Base-by-base conservation (phyloP, 495 filamentous ascomycete species). In the Aspergillus funiculosus region DNA sequence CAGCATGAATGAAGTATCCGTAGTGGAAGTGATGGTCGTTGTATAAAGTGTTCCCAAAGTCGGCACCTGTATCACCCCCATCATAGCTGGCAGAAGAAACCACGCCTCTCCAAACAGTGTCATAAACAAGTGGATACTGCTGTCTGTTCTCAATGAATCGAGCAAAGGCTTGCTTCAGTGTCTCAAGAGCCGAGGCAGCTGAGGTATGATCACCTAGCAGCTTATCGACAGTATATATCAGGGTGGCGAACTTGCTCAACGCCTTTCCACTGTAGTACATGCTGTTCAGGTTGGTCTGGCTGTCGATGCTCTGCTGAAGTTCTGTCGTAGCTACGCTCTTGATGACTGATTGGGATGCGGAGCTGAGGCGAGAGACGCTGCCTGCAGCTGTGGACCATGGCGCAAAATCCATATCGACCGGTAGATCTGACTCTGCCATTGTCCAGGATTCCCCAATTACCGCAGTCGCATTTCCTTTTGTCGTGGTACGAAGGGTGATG, bases 21-120 rank as follows among this genome's bases (percentile, higher is more conserved):
- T 78, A 85, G 58, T 95, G 94, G 68, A 98, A 98, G 62, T 98
- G 94, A 57, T 97, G 94, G 57, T 98, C 92, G 57, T 95, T 95
- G 72, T 95, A 95, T 50, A 79, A 80, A 1, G 81, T 81, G 56
- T 90, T 89, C 39, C 88, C 88, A 58, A 90, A 92, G 56, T 94
- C 87, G 29, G 64, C 75, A 29, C 82, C 80, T 5, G 73, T 52
- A 53, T 95, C 79, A 7, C 84, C 79, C 5, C 84, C 87, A 60
- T 94, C 87, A 60, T 94, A 98, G 6, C 80, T 79, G 2, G 86
- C 88, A 5, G 80, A 79, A 4, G 86, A 90, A 10, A 95, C 86
- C 2, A 94, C 69, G 6, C 92, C 92, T 51, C 85, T 85, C 91
- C 91, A 97, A 9, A 76, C 76, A 24, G 71, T 71, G 43, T 94